Evolutionary conservation across 2,329 filamentous ascomycete species (phyloP).

Genomic region (Chrysoporthe austroafricana): DNA sequence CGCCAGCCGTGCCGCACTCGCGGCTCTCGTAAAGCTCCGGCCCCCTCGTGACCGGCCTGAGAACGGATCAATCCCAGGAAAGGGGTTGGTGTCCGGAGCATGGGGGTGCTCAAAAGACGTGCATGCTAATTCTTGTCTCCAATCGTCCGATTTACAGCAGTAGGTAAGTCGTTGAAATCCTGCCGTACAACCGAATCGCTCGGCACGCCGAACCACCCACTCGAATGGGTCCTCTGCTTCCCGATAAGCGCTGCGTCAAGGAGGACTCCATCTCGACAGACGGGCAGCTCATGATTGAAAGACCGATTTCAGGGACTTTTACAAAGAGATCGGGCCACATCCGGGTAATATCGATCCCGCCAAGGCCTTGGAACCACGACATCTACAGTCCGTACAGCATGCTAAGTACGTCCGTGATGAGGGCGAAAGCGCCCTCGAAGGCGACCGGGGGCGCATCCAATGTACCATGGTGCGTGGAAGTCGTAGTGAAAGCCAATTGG

Average conservation of each 20-base stretch:
- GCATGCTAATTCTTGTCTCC: background rate
- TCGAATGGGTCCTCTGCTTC: background rate
- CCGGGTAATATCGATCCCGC: constrained; percentile 5
- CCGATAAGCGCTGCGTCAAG: constrained; percentile 7
- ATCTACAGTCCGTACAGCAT: background rate
- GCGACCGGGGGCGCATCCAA: background rate
- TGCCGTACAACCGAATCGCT: constrained; percentile 7
- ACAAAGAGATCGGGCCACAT: constrained; percentile 6
- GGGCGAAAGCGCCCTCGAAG: background rate
- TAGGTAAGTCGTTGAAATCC: background rate
- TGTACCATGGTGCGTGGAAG: background rate
- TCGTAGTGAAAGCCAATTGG: constrained; percentile 14
- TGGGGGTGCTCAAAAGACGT: background rate
- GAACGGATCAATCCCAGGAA: background rate
- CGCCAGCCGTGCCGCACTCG: background rate
- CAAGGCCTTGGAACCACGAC: constrained; percentile 4
- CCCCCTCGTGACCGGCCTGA: background rate
- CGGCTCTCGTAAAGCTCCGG: background rate
- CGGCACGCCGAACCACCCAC: background rate
- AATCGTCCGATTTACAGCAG: background rate
- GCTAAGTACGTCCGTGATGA: background rate
- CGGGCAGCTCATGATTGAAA: background rate
- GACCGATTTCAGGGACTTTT: background rate
- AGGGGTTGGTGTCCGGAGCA: background rate
- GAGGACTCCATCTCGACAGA: background rate